Evolutionary conservation across 2,329 filamentous ascomycete species (phyloP).

Genomic region (Paecilomyces niveus): DNA sequence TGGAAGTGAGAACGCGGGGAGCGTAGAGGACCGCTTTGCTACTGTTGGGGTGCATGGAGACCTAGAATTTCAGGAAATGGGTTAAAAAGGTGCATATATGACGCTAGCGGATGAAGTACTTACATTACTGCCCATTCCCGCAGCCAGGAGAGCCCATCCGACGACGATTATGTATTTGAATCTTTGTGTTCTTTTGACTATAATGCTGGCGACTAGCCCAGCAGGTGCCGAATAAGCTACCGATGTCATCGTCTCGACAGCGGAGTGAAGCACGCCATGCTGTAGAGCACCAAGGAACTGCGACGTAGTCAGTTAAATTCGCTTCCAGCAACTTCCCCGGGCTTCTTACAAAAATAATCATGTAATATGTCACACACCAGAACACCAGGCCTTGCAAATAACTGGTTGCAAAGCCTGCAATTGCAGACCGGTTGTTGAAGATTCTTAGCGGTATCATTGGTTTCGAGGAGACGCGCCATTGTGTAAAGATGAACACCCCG

Average conservation of each 20-base stretch:
- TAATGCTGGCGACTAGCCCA: not conserved
- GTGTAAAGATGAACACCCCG: not conserved
- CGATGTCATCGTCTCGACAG: not conserved
- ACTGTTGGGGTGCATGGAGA: not conserved
- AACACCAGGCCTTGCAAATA: not conserved
- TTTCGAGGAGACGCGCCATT: not conserved
- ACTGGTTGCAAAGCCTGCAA: not conserved
- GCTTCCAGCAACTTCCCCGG: not conserved
- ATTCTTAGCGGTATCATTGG: not conserved
- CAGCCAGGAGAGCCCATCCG: not conserved
- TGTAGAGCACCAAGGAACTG: not conserved
- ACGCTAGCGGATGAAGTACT: not conserved
- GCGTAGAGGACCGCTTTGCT: not conserved
- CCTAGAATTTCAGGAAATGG: not conserved
- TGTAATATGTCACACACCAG: not conserved
- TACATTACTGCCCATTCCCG: not conserved
- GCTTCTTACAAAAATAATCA: not conserved
- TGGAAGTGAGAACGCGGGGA: not conserved
- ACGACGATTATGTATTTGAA: not conserved
- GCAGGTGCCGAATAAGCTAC: not conserved
- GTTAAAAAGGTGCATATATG: not conserved
- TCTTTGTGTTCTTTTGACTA: not conserved
- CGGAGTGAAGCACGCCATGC: not conserved
- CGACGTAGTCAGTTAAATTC: not conserved
- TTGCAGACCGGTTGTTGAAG: not conserved